These are phyloP conservation scores for Ceratobasidium theobromae DNA, from an alignment of 1,284 basidiomycete genomes.

Conservation along the genomic window DNA sequence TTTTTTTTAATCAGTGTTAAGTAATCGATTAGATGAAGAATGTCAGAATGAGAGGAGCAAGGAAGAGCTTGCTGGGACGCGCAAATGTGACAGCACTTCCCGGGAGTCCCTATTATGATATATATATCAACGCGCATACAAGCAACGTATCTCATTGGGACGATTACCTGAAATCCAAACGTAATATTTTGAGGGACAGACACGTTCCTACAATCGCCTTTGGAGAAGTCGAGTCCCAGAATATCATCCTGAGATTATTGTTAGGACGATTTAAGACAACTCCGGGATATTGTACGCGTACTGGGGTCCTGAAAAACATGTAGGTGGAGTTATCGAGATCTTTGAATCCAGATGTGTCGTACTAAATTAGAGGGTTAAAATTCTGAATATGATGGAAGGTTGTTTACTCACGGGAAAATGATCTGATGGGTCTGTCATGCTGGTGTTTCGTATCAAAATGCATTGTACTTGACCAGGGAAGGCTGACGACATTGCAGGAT, in stretches of 20 bases:
- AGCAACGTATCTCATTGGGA: not conserved
- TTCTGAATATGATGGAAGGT: not conserved
- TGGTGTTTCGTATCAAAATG: constrained; percentile 36
- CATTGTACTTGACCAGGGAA: constrained; percentile 36
- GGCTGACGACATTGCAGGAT: constrained; percentile 31
- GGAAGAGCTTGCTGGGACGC: not conserved
- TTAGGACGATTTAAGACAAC: not conserved
- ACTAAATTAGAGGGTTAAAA: not conserved
- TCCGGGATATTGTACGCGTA: not conserved
- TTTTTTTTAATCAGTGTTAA: not conserved
- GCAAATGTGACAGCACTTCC: not conserved
- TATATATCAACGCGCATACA: not conserved
- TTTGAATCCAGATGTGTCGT: constrained; percentile 35
- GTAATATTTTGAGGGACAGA: constrained; percentile 37
- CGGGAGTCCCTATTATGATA: constrained; percentile 2
- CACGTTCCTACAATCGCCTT: constrained; percentile 35
- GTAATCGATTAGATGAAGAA: not conserved
- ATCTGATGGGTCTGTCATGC: constrained; percentile 34
- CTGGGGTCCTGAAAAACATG: constrained; percentile 37
- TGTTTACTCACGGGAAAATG: constrained; percentile 31
- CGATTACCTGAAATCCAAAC: constrained; percentile 35
- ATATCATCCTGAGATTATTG: constrained; percentile 34
- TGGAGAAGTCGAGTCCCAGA: constrained; percentile 32
- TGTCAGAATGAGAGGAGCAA: constrained; percentile 20
- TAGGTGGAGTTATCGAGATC: constrained; percentile 34